Conservation (phyloP, 192 early-diverging fungal species). For the Gigaspora rosea region DNA sequence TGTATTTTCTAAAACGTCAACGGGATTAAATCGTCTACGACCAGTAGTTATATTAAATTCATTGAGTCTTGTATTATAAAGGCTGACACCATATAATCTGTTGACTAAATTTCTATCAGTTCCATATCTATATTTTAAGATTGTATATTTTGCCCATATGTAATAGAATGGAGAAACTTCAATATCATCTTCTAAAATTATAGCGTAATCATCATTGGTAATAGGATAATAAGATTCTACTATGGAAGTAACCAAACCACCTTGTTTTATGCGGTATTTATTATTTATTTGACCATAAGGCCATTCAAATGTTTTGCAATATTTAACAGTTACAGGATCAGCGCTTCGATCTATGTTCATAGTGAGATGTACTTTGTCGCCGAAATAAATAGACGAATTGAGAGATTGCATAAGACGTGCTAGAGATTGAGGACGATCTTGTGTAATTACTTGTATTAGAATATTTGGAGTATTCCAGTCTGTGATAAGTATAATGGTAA, state of each 20-base stretch:
- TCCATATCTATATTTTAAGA: conserved; percentile 60
- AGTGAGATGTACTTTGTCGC: conserved; percentile 52
- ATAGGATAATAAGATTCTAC: conserved; percentile 62
- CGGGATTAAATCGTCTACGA: conserved; percentile 53
- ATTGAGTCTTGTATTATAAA: conserved; percentile 58
- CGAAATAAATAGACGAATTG: conserved; percentile 47
- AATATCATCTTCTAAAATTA: conserved; percentile 64
- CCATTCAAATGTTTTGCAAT: conserved; percentile 53
- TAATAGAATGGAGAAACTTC: conserved; percentile 63
- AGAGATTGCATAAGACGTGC: conserved; percentile 56
- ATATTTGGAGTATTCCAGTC: conserved; percentile 56
- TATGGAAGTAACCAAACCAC: conserved; percentile 59
- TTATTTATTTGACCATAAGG: conserved; percentile 49
- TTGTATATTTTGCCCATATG: conserved; percentile 56
- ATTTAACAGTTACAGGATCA: conserved; percentile 49
- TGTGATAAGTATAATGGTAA: conserved; percentile 11
- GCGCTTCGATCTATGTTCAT: conserved; percentile 62
- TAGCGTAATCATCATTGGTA: conserved; percentile 56
- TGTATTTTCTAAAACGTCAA: conserved; percentile 44
- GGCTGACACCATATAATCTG: conserved; percentile 55
- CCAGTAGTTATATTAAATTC: conserved; percentile 50
- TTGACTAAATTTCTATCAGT: conserved; percentile 36
- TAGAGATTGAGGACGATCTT: conserved; percentile 59
- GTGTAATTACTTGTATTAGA: conserved; percentile 57
- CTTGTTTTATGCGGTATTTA: conserved; percentile 55